These are phyloP conservation scores for Penicillium fuscoglaucum DNA, from an alignment of 2,329 filamentous ascomycete species.

Conservation along the genomic window DNA sequence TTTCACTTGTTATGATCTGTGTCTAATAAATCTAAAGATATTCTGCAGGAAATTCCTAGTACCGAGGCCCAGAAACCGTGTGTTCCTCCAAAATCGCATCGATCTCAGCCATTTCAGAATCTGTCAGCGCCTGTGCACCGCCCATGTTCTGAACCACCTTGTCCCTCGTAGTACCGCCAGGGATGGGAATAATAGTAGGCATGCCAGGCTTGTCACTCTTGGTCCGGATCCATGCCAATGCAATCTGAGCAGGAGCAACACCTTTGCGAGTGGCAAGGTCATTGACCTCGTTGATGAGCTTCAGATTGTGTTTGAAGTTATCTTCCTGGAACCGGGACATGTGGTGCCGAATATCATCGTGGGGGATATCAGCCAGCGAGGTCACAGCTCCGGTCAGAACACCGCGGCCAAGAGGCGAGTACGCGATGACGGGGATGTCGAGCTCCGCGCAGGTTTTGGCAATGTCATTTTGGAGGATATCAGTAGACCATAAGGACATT, in stretches of 20 bases:
- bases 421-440: conserved; percentile 59
- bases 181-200: conserved; percentile 44
- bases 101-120: conserved; percentile 51
- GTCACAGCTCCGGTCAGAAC: conserved; percentile 55
- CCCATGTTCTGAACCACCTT: conserved; percentile 39
- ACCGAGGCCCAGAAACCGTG: conserved; percentile 37
- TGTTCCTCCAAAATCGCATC: conserved; percentile 52
- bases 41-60: conserved; percentile 13
- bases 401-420: conserved; percentile 61
- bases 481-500: conserved; percentile 57
- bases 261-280: conserved; percentile 49
- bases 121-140: conserved; percentile 31
- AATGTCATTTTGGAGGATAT: conserved; percentile 60
- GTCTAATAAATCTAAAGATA: conserved; percentile 17
- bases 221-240: conserved; percentile 51
- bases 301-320: conserved; percentile 52
- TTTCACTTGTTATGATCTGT: conserved; percentile 8
- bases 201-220: conserved; percentile 46
- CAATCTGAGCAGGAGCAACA: conserved; percentile 49
- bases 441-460: conserved; percentile 57
- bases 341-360: conserved; percentile 46
- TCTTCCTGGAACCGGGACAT: conserved; percentile 54
- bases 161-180: conserved; percentile 38
- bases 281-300: conserved; percentile 49
- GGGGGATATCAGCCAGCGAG: conserved; percentile 48